A percentile compares a stretch with the other conserved stretches of the same genome.
phyloP scores from a whole-genome alignment of 73 alveolate species.

The Paramecium sonneborni region DNA sequence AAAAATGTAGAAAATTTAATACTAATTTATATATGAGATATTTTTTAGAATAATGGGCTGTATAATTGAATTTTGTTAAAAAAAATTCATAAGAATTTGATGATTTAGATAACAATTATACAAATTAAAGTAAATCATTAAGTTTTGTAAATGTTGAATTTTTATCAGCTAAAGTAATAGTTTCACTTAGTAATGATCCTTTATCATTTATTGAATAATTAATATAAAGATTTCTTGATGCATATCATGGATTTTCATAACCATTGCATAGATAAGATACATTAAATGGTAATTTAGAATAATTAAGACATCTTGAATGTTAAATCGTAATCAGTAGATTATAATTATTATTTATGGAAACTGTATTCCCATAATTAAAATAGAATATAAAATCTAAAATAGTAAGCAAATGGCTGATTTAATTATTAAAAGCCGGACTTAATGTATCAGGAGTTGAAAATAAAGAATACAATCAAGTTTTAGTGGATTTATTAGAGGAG shows the following conservation, averaged over 20 bases:
- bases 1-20: slow-evolving; percentile 5
- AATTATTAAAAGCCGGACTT: background rate
- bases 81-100: background rate
- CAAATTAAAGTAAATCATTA: background rate
- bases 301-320: slow-evolving; percentile 33
- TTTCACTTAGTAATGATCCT: background rate
- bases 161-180: background rate
- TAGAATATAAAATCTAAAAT: background rate
- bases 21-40: slow-evolving; percentile 17
- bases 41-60: slow-evolving; percentile 6
- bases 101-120: background rate
- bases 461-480: background rate
- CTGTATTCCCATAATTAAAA: background rate
- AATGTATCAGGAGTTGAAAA: background rate
- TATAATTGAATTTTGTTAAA: background rate
- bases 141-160: slow-evolving; percentile 20
- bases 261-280: background rate
- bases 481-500: background rate
- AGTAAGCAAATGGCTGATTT: background rate
- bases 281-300: background rate
- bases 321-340: background rate
- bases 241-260: background rate
- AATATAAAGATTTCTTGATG: background rate
- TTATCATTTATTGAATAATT: background rate
- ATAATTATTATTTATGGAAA: slow-evolving; percentile 7